phyloP scores from a whole-genome alignment of 345 rosid species.

The Rhodamnia rubescens region DNA sequence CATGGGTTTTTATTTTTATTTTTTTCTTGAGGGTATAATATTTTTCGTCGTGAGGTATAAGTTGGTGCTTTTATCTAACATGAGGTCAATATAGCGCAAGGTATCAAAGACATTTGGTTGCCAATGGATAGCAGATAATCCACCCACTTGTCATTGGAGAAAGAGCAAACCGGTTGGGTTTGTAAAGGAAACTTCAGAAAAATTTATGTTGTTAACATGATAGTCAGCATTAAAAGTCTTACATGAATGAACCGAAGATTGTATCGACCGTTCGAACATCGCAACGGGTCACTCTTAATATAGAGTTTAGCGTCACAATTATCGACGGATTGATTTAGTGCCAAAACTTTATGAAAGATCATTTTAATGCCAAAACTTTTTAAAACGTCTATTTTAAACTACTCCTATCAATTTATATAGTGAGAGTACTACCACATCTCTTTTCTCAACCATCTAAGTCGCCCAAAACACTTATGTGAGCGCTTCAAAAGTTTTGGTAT shows the following conservation, averaged over 20 bases:
- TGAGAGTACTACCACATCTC: no score
- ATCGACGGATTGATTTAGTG: neutral
- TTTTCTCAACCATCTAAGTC: neutral
- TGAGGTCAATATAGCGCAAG: neutral
- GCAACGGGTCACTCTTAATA: no score
- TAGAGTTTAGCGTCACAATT: neutral
- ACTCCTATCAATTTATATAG: neutral
- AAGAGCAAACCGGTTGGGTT: no score
- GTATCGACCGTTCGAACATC: no score
- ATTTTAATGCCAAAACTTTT: neutral
- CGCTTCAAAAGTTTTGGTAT: neutral
- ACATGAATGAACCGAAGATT: neutral
- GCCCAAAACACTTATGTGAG: neutral
- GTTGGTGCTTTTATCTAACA: neutral
- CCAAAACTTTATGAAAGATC: no score
- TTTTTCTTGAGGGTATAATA: neutral
- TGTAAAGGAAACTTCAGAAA: no score
- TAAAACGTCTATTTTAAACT: neutral
- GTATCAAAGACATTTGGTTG: neutral
- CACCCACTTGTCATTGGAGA: no score
- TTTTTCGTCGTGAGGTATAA: neutral
- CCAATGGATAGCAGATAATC: no score
- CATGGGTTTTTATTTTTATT: rapidly evolving
- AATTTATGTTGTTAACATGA: neutral
- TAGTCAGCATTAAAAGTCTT: neutral